phyloP scores from a whole-genome alignment of 176 grass and related monocot genomes.

The Dactylis glomerata region DNA sequence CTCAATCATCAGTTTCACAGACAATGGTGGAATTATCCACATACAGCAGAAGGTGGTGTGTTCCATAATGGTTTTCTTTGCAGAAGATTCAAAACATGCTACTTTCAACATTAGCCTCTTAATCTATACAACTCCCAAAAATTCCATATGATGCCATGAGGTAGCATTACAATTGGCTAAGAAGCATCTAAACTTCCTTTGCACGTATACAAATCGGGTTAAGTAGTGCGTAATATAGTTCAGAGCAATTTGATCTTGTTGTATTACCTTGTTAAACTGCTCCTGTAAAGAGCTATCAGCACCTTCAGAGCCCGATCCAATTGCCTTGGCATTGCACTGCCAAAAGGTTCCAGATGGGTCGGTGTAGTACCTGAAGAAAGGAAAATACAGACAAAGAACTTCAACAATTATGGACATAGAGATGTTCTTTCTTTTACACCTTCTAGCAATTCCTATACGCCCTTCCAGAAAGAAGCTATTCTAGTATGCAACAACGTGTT shows the following conservation, averaged over 20 bases:
- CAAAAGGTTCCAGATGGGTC: constrained; percentile 98
- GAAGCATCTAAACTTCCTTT: constrained; percentile 1
- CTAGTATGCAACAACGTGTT: neutral
- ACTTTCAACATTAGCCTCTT: neutral
- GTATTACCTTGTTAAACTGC: constrained; percentile 78
- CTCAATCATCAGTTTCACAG: neutral
- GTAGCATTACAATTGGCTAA: neutral
- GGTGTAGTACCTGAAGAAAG: constrained; percentile 65
- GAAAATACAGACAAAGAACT: neutral
- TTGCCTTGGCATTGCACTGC: constrained; percentile 94
- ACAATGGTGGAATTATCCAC: neutral
- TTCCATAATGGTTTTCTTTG: neutral
- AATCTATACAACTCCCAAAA: neutral
- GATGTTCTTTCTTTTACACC: neutral
- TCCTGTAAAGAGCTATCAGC: constrained; percentile 95
- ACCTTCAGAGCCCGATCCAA: constrained; percentile 92
- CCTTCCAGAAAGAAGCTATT: neutral
- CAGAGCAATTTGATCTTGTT: neutral
- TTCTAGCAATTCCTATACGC: neutral
- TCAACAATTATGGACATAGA: neutral
- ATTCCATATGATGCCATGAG: neutral
- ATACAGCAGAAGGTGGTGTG: neutral
- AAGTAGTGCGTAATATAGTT: neutral
- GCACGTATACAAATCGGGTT: neutral
- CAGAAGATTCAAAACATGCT: neutral